Percentiles rank a stretch among this genome's conserved stretches.
These are phyloP conservation scores for Sanghuangporus weigelae DNA, from an alignment of 1,284 basidiomycete genomes.

Conservation along the genomic window DNA sequence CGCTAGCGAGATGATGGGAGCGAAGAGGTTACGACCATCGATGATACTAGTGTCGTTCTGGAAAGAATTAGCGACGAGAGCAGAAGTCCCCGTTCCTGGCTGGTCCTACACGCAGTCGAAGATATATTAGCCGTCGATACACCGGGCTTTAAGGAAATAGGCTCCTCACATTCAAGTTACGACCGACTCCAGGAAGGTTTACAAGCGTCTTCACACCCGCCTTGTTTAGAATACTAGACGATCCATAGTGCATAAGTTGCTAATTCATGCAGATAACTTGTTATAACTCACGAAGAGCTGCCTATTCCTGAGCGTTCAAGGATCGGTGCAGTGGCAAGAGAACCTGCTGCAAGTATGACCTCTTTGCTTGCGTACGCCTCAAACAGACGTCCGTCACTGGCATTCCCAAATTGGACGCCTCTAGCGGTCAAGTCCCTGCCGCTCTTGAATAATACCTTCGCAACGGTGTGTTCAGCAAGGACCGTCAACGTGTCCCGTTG, in stretches of 20 bases:
- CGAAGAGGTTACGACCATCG: conserved; percentile 22
- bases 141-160: neutral
- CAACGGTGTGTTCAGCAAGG: conserved; percentile 30
- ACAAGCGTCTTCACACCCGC: conserved; percentile 22
- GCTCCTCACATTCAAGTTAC: conserved; percentile 21
- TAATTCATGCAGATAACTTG: neutral
- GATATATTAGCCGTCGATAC: neutral
- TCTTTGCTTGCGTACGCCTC: conserved; percentile 22
- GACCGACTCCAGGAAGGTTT: conserved; percentile 25
- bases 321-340: conserved; percentile 20
- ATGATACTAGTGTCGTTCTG: conserved; percentile 16
- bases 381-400: conserved; percentile 14
- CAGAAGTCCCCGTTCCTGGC: conserved; percentile 21
- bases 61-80: conserved; percentile 17
- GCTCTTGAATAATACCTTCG: conserved; percentile 25
- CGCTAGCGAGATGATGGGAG: conserved; percentile 24
- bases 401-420: conserved; percentile 22
- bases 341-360: conserved; percentile 25
- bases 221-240: conserved; percentile 14
- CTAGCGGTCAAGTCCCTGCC: conserved; percentile 18
- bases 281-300: conserved; percentile 13
- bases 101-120: conserved; percentile 4
- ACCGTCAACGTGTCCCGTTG: conserved; percentile 29
- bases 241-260: neutral
- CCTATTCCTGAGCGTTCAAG: conserved; percentile 28